Percentiles rank a stretch among this genome's conserved stretches.
Evolutionary conservation across 345 rosid genomes (phyloP).

Genomic region (Citrus inodora): DNA sequence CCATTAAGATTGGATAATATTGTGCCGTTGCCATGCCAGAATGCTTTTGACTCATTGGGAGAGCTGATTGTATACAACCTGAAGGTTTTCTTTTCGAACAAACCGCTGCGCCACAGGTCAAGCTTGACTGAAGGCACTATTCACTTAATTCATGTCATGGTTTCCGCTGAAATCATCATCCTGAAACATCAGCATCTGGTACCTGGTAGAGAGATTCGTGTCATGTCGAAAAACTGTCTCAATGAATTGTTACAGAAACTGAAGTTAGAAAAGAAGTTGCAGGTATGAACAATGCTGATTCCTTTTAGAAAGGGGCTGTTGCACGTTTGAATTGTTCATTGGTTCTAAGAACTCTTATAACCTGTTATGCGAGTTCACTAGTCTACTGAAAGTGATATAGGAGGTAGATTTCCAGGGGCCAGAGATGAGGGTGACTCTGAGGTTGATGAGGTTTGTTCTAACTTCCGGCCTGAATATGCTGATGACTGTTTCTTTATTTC

Average conservation of each 20-base stretch:
- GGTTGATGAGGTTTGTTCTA: background rate
- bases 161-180: background rate
- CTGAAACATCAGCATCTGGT: no score
- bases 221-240: background rate
- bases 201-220: background rate
- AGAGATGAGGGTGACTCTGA: background rate
- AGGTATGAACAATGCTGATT: background rate
- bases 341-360: background rate
- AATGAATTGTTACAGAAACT: background rate
- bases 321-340: background rate
- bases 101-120: constrained; percentile 40
- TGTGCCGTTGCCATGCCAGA: constrained; percentile 31
- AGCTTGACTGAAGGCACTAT: background rate
- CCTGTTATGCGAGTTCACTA: background rate
- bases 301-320: background rate
- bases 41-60: constrained; percentile 30
- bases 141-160: background rate
- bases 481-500: background rate
- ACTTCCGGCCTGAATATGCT: background rate
- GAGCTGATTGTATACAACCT: constrained; percentile 47
- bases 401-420: background rate
- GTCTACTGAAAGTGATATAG: background rate
- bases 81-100: constrained; percentile 57
- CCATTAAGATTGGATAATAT: constrained; percentile 44
- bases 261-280: background rate